phyloP scores from a whole-genome alignment of 2,329 filamentous ascomycete genomes.

The Sphaerulina musiva region DNA sequence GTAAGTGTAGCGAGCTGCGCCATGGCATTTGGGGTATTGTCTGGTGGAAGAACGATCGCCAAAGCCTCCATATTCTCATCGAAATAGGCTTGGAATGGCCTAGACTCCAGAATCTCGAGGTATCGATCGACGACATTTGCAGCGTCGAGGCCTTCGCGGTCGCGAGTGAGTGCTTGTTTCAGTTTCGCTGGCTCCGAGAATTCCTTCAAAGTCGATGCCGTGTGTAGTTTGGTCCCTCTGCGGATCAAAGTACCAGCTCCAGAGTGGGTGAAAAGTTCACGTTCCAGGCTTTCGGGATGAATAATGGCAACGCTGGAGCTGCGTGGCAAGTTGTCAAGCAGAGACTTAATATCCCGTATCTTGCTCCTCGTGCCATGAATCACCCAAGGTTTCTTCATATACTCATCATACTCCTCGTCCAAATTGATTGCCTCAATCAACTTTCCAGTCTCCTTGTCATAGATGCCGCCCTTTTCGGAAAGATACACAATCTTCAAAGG shows the following conservation, averaged over 20 bases:
- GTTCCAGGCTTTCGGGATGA: constrained; percentile 89
- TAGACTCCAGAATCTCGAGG: constrained; percentile 66
- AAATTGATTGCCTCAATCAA: constrained; percentile 97
- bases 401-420: constrained; percentile 87
- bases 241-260: constrained; percentile 90
- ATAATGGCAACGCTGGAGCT: constrained; percentile 96
- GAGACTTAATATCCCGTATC: constrained; percentile 95
- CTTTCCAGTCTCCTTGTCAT: constrained; percentile 85
- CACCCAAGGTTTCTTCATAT: constrained; percentile 94
- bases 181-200: constrained; percentile 71
- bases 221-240: constrained; percentile 81
- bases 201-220: constrained; percentile 62
- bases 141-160: constrained; percentile 74
- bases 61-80: constrained; percentile 91
- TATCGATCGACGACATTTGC: constrained; percentile 81
- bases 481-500: constrained; percentile 97
- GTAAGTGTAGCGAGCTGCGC: constrained; percentile 84
- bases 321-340: constrained; percentile 79
- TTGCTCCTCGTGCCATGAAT: constrained; percentile 90
- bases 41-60: constrained; percentile 74
- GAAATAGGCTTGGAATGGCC: constrained; percentile 86
- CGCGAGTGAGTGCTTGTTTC: constrained; percentile 74
- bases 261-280: constrained; percentile 93
- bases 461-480: constrained; percentile 95
- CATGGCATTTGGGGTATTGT: constrained; percentile 59